Evolutionary conservation across 805 yeast species (phyloP), one percentile per base, ranked within the genome.

Genomic region (Ogataea haglerorum): DNA sequence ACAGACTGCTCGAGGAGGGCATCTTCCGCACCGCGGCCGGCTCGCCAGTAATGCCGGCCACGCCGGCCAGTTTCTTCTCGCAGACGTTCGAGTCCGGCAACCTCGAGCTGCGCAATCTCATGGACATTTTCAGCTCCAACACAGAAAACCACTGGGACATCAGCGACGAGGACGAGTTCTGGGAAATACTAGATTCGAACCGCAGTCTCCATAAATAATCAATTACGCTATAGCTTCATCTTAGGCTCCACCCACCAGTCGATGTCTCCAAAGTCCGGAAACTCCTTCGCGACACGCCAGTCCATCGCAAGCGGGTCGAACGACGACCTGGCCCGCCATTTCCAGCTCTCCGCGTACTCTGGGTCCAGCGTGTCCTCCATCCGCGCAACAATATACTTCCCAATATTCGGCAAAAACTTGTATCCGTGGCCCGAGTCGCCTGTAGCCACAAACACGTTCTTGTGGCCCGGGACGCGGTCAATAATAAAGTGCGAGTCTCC

Each of bases 401-500:
- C 76, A 36, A 72, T 69, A 30, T 60, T 66, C 12, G 78, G 78
- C 40, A 72, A 47, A 32, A 68, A 68, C 50, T 72, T 72, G 54
- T 64, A 72, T 4, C 63, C 73, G 51, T 72, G 76, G 7, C 76
- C 74, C 3, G 75, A 65, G 48, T 72, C 76, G 13, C 78, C 78
- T 9, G 71, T 59, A 0, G 73, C 75, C n/a, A 72, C 66, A 36
- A 45, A 61, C 2, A 68, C 54, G 19, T 61, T 63, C 0, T 40
- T 30, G 13, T 46, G 45, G 1, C 49, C 48, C 2, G 76, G 76
- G 16, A 65, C 58, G 19, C 43, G 43, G 45, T 70, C 72, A 16
- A 72, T 63, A 10, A 72, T 51, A 39, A 69, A 70, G 41, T 70
- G 64, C 6, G 67, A 57, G 40, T 67, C 66, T 7, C 65, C 47